phyloP scores from a whole-genome alignment of 108 stramenopile species.

The Pseudonitzschia delicatissima region DNA sequence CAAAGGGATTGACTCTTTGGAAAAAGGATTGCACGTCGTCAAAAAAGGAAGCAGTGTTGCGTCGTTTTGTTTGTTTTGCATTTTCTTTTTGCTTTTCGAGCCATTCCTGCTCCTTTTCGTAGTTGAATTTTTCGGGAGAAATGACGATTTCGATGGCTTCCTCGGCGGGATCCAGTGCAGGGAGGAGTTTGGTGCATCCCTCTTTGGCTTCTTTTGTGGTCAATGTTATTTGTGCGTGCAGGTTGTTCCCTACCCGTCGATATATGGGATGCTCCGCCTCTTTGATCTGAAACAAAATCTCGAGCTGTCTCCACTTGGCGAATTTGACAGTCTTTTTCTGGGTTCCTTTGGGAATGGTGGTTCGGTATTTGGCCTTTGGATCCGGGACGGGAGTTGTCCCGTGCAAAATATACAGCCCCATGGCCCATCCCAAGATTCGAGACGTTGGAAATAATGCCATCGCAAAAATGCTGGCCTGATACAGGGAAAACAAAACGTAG shows the following conservation, averaged over 20 bases:
- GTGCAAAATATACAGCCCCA: slow-evolving; percentile 42
- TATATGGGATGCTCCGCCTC: slow-evolving; percentile 52
- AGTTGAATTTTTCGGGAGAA: slow-evolving; percentile 15
- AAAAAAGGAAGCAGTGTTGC: neutral
- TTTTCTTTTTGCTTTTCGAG: neutral
- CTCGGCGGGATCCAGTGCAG: slow-evolving; percentile 36
- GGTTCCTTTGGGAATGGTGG: slow-evolving; percentile 46
- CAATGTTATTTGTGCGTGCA: slow-evolving; percentile 46
- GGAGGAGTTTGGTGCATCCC: slow-evolving; percentile 52
- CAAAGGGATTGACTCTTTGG: too few relatives aligned
- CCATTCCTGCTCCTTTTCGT: slow-evolving; percentile 12
- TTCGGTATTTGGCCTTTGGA: slow-evolving; percentile 23
- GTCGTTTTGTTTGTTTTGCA: neutral
- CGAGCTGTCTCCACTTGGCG: slow-evolving; percentile 21
- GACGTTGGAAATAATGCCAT: slow-evolving; percentile 33
- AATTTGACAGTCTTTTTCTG: slow-evolving; percentile 53
- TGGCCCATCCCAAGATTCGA: too few relatives aligned
- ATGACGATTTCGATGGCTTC: slow-evolving; percentile 38
- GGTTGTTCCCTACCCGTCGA: slow-evolving; percentile 55
- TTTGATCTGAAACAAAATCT: slow-evolving; percentile 63
- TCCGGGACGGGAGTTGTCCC: slow-evolving; percentile 47
- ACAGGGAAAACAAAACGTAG: slow-evolving; percentile 34
- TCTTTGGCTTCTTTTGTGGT: slow-evolving; percentile 26
- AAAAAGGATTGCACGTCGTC: neutral
- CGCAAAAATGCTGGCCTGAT: slow-evolving; percentile 39